phyloP scores from a whole-genome alignment of 371 early-diverging fungal genomes.

The Mortierella sp. region DNA sequence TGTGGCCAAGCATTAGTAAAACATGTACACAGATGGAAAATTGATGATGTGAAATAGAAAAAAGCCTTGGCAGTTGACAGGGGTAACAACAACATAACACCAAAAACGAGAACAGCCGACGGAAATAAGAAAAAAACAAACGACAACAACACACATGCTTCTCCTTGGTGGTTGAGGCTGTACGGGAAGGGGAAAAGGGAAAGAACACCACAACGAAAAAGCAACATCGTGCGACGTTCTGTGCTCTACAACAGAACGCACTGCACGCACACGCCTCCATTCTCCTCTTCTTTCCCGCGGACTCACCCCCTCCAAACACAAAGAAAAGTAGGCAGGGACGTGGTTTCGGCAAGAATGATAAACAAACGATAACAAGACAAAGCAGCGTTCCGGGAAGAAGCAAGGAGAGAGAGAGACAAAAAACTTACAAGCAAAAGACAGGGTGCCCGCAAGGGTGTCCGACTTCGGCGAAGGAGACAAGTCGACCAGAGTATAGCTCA shows the following conservation, averaged over 20 bases:
- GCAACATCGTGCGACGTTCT: not conserved
- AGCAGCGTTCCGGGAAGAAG: not conserved
- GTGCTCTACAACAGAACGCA: not conserved
- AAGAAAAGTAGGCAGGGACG: not conserved
- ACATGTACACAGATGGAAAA: not conserved
- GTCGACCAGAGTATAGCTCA: constrained; percentile 52
- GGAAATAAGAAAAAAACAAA: not conserved
- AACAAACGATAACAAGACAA: not conserved
- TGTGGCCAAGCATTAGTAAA: constrained; percentile 4
- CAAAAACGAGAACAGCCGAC: not conserved
- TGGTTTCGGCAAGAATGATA: not conserved
- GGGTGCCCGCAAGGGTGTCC: constrained; percentile 59
- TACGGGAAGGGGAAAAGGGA: not conserved
- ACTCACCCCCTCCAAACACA: not conserved
- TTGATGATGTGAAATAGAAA: not conserved
- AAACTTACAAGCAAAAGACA: constrained; percentile 57
- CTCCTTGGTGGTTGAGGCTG: not conserved
- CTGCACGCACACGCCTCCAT: not conserved
- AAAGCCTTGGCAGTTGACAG: constrained; percentile 7
- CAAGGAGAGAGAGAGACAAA: not conserved
- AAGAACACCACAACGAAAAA: not conserved
- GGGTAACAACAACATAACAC: not conserved
- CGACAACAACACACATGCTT: not conserved
- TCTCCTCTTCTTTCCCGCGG: not conserved
- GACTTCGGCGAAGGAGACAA: constrained; percentile 57